Evolutionary conservation across 148 eudicot genomes (phyloP).

Genomic region (Rhododendron vialii): DNA sequence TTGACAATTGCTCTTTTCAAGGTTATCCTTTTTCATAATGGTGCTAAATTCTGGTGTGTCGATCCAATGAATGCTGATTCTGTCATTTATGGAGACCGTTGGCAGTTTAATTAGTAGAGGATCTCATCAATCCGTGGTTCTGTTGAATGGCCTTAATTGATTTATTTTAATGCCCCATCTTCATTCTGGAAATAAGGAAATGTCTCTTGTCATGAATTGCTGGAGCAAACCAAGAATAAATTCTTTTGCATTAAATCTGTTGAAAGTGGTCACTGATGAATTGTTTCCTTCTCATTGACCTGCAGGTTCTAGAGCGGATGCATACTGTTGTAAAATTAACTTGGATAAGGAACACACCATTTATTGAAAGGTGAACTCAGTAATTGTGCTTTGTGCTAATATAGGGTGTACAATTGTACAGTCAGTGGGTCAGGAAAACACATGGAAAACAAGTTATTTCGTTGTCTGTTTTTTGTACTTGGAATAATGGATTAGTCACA

Average conservation of each 20-base stretch:
- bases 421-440: background rate
- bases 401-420: background rate
- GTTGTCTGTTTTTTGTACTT: background rate
- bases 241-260: background rate
- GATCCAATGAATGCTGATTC: background rate
- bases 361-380: conserved; percentile 50
- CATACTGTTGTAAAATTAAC: conserved; percentile 62
- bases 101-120: background rate
- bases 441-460: background rate
- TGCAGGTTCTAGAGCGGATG: conserved; percentile 71
- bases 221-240: background rate
- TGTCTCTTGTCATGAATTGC: conserved; percentile 2
- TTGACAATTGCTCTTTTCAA: background rate
- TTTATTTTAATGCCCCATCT: background rate
- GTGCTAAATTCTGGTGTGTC: background rate
- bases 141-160: background rate
- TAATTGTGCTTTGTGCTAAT: background rate
- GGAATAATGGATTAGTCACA: background rate
- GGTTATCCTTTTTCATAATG: background rate
- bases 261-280: conserved; percentile 8
- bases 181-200: background rate
- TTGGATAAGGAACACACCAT: conserved; percentile 87
- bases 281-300: conserved; percentile 5
- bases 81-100: background rate
- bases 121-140: background rate